phyloP scores from a whole-genome alignment of 1,139 yeast genomes.

The Geotrichum phurueaensis region DNA sequence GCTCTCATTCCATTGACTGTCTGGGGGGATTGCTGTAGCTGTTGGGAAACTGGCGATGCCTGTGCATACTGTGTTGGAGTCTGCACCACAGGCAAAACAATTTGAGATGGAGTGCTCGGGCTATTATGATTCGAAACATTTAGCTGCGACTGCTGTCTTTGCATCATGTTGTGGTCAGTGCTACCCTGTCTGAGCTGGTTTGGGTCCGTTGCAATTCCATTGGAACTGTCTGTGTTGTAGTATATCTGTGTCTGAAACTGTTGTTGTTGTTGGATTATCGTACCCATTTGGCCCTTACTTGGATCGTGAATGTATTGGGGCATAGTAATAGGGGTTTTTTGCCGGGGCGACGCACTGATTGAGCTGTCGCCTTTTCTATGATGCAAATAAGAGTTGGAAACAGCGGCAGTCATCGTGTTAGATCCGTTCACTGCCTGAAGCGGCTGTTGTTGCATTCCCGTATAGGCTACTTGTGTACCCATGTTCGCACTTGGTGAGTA shows the following conservation, averaged over 20 bases:
- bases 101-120: not conserved
- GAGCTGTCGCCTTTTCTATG: conserved; percentile 3
- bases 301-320: conserved; percentile 1
- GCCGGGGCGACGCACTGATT: not conserved
- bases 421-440: not conserved
- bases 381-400: not conserved
- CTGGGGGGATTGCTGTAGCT: not conserved
- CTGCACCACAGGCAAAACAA: not conserved
- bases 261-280: not conserved
- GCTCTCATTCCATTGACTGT: not conserved
- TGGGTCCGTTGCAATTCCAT: not conserved
- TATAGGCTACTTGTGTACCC: not conserved
- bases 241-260: not conserved
- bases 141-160: conserved; percentile 7
- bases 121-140: not conserved
- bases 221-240: not conserved
- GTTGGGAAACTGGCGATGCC: not conserved
- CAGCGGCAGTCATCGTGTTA: not conserved
- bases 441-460: not conserved
- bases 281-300: not conserved
- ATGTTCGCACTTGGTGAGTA: not conserved
- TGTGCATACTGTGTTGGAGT: conserved; percentile 1
- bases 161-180: conserved; percentile 1
- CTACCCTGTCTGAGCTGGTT: not conserved
- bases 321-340: conserved; percentile 5